Evolutionary conservation across 1,139 yeast genomes (phyloP), one percentile per base, ranked within the genome.

Genomic region (Geotrichum carabidarum): DNA sequence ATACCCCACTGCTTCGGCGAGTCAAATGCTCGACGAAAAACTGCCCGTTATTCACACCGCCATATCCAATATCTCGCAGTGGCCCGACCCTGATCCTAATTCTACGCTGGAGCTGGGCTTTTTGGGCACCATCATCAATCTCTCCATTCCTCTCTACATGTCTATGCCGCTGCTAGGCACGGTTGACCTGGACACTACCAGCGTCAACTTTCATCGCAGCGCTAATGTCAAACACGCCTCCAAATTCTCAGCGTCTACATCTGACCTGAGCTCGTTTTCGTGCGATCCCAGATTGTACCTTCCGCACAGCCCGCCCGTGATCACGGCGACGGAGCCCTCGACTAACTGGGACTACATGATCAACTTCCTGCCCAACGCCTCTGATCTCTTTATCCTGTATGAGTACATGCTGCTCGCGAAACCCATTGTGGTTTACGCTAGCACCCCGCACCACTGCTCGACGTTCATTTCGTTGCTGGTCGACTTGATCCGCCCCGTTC

Each of bases 41-140:
- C 52, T 64, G 37, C 66, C 68, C 7, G 55, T 65, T 3, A 48
- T 67, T n/a, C 68, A 67, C 58, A 58, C 65, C 4, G 69, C 68
- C 37, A 58, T 67, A 32, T 60, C 59, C 37, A 61, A 64, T 47
- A 64, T 67, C 12, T 59, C 68, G 4, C 57, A 58, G 27, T 67
- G 71, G 71, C 69, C 68, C 6, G 59, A 60, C 27, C 63, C 63
- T 3, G 56, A 48, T 22, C 58, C 57, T 31, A 58, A 58, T 45
- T 50, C 57, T 17, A 47, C 50, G 32, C 51, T 60, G 22, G 67
- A 65, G 50, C 52, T 66, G 14, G 68, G 65, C 8, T 64, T 66
- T 43, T 56, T 67, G 41, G 70, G 70, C 8, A 49, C 60, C 15
- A 60, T 65, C 15, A 40, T 56, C n/a, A 54, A 43, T n/a, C 32